Evolutionary conservation across 306 rosid species (phyloP).

Genomic region (Prunus mongolica): DNA sequence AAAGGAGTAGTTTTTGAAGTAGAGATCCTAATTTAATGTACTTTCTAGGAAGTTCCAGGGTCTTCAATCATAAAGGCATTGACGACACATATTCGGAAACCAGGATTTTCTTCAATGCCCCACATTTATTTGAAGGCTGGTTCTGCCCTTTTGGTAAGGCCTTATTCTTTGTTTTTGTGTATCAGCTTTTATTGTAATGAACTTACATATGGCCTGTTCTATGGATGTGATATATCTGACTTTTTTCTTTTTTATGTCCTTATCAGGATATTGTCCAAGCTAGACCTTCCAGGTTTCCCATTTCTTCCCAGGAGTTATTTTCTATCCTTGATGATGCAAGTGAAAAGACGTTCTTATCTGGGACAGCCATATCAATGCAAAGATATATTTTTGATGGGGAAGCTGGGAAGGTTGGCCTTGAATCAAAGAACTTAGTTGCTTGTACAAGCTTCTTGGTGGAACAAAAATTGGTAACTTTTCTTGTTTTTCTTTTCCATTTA

Average conservation of each 20-base stretch:
- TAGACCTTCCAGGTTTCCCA: slow-evolving; percentile 50
- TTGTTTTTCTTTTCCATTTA: slow-evolving; percentile 7
- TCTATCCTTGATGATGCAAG: slow-evolving; percentile 76
- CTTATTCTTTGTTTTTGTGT: slow-evolving; percentile 10
- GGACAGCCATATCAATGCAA: slow-evolving; percentile 63
- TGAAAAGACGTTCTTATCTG: slow-evolving; percentile 72
- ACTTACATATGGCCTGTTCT: slow-evolving; percentile 4
- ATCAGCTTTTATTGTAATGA: slow-evolving; percentile 12
- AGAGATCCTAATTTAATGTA: slow-evolving; percentile 24
- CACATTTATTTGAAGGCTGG: slow-evolving; percentile 81
- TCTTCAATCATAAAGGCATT: slow-evolving; percentile 58
- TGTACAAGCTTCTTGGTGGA: slow-evolving; percentile 81
- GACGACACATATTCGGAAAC: slow-evolving; percentile 44
- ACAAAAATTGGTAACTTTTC: slow-evolving; percentile 61
- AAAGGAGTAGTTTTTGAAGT: not conserved
- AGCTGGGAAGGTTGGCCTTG: slow-evolving; percentile 71
- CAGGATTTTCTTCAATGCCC: slow-evolving; percentile 52
- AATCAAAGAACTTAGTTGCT: slow-evolving; percentile 71
- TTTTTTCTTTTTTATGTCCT: not conserved
- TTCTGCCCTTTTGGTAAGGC: slow-evolving; percentile 71
- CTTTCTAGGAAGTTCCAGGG: slow-evolving; percentile 67
- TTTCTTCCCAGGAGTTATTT: slow-evolving; percentile 64
- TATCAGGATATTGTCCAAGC: slow-evolving; percentile 75
- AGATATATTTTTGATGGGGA: slow-evolving; percentile 68
- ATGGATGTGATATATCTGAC: slow-evolving; percentile 13